Conservation (phyloP, 352 stramenopile species). For the Salisapilia sapeloensis region DNA sequence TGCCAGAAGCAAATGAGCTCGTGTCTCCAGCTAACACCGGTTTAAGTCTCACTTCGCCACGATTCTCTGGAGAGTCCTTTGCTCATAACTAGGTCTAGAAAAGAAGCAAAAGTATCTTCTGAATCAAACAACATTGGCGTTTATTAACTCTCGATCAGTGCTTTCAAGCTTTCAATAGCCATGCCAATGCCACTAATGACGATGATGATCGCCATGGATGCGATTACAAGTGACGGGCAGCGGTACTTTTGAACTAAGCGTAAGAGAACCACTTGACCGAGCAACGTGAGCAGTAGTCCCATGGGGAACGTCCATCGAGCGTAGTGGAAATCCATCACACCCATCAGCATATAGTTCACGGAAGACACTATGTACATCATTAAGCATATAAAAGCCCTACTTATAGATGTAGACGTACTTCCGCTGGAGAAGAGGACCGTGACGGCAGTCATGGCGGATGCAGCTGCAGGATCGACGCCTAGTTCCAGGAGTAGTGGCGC, state of each 20-base stretch:
- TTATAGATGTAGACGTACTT: slow-evolving; percentile 28
- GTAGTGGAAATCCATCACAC: slow-evolving; percentile 21
- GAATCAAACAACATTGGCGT: too few species aligned
- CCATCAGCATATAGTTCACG: slow-evolving; percentile 39
- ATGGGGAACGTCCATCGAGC: slow-evolving; percentile 33
- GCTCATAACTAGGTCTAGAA: too few species aligned
- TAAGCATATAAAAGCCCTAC: slow-evolving; percentile 4
- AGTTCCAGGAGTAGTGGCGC: slow-evolving; percentile 90
- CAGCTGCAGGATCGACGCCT: slow-evolving; percentile 65
- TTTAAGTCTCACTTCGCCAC: too few species aligned
- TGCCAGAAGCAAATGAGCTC: too few species aligned
- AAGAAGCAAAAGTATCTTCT: too few species aligned
- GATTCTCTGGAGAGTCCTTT: too few species aligned
- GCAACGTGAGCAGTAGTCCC: slow-evolving; percentile 33
- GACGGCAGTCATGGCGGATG: slow-evolving; percentile 80
- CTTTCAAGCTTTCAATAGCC: slow-evolving; percentile 28
- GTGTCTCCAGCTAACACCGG: too few species aligned
- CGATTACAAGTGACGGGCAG: slow-evolving; percentile 48
- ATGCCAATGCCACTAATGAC: slow-evolving; percentile 44
- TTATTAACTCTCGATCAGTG: too few species aligned
- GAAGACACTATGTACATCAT: slow-evolving; percentile 24
- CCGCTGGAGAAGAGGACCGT: slow-evolving; percentile 52
- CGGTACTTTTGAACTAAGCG: slow-evolving; percentile 30
- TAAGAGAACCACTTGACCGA: slow-evolving; percentile 34
- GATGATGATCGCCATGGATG: slow-evolving; percentile 51